phyloP scores from a whole-genome alignment of 176 grass and related monocot species.

The Oryza brachyantha region DNA sequence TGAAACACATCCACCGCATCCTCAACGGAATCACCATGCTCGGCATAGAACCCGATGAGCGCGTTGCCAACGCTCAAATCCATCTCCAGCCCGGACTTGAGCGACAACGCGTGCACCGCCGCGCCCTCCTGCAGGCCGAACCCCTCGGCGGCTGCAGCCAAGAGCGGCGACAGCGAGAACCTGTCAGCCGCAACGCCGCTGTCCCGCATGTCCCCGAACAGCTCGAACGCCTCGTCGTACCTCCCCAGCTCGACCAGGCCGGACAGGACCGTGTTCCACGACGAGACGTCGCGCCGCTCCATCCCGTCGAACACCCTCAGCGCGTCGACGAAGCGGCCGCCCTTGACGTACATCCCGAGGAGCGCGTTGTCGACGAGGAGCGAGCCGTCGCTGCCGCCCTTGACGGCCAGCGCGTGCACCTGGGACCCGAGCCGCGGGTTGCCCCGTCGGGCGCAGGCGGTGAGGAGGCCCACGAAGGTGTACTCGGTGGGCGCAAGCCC shows the following conservation, averaged over 20 bases:
- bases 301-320: conserved; percentile 41
- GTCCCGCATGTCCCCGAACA: conserved; percentile 49
- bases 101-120: conserved; percentile 55
- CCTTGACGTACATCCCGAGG: conserved; percentile 56
- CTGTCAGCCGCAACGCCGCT: conserved; percentile 30
- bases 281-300: conserved; percentile 52
- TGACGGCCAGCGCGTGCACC: conserved; percentile 59
- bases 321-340: conserved; percentile 36
- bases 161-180: conserved; percentile 54
- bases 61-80: conserved; percentile 62
- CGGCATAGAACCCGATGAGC: conserved; percentile 53
- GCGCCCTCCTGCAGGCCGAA: conserved; percentile 23
- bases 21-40: conserved; percentile 33
- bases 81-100: conserved; percentile 60
- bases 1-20: conserved; percentile 46
- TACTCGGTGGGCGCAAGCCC: conserved; percentile 47
- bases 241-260: conserved; percentile 50
- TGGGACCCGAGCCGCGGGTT: conserved; percentile 46
- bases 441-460: conserved; percentile 49
- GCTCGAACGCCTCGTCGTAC: conserved; percentile 58
- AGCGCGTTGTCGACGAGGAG: conserved; percentile 59
- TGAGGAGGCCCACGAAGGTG: conserved; percentile 63
- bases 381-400: conserved; percentile 13
- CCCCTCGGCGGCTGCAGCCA: conserved; percentile 41
- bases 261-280: conserved; percentile 58